Evolutionary conservation across 1,284 basidiomycete species (phyloP).

Genomic region (Papiliotrema terrestris): DNA sequence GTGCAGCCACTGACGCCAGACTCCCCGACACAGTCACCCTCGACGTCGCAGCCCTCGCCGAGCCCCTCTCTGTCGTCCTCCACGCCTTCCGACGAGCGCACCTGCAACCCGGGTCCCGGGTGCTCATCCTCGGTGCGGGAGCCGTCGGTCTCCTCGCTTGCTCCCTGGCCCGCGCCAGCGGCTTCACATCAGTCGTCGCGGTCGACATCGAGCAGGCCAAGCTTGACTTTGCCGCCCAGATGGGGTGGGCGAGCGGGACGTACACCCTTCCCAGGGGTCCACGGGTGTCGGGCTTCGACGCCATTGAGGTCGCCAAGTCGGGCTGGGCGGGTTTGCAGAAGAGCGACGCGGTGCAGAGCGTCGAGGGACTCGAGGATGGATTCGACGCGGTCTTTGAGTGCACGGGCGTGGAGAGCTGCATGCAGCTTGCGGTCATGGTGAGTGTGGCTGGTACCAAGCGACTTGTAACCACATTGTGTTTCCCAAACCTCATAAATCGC

Average conservation of each 20-base stretch:
- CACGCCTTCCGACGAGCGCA: constrained; percentile 72
- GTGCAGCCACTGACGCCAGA: constrained; percentile 48
- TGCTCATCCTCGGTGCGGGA: constrained; percentile 87
- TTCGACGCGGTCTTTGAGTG: constrained; percentile 94
- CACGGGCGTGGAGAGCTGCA: constrained; percentile 85
- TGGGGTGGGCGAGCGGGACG: constrained; percentile 72
- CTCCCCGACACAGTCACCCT: constrained; percentile 72
- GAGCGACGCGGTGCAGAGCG: constrained; percentile 20
- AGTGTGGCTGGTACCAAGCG: constrained; percentile 42
- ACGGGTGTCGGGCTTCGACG: constrained; percentile 57
- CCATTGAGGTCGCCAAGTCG: constrained; percentile 63
- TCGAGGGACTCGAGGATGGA: constrained; percentile 60
- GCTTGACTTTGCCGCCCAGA: constrained; percentile 66
- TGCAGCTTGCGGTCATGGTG: constrained; percentile 81
- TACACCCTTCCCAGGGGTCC: constrained; percentile 61
- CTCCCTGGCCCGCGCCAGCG: constrained; percentile 67
- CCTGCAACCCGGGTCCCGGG: constrained; percentile 60
- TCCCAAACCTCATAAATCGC: not conserved
- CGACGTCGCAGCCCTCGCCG: constrained; percentile 78
- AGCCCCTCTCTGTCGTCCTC: constrained; percentile 84
- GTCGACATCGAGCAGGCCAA: constrained; percentile 81
- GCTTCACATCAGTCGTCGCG: constrained; percentile 67
- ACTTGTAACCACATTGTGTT: too few relatives aligned
- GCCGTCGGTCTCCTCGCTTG: constrained; percentile 87
- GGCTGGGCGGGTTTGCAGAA: constrained; percentile 53